Percentiles rank a stretch among this genome's conserved stretches.
These are phyloP conservation scores for Paxillus involutus DNA, from an alignment of 768 basidiomycete species.

Conservation along the genomic window DNA sequence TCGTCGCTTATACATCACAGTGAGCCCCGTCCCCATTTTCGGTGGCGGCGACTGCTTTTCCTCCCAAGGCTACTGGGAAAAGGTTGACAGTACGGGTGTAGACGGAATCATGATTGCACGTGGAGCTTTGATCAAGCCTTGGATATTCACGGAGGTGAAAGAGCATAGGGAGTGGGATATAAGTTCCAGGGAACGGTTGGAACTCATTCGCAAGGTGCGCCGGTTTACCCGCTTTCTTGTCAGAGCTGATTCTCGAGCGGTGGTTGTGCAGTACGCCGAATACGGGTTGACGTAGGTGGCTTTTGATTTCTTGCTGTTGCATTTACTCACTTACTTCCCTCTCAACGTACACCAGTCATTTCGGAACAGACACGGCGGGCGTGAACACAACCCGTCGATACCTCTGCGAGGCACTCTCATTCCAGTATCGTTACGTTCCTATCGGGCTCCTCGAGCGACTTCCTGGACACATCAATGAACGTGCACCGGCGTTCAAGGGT, in stretches of 20 bases:
- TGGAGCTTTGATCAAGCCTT: conserved; percentile 94
- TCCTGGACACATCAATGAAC: conserved; percentile 84
- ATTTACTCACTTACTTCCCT: not conserved
- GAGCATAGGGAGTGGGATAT: conserved; percentile 95
- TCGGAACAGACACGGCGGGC: conserved; percentile 85
- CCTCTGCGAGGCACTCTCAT: conserved; percentile 92
- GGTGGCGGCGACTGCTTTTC: conserved; percentile 97
- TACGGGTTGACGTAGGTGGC: conserved; percentile 71
- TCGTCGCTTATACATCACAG: conserved; percentile 34
- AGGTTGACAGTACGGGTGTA: conserved; percentile 76
- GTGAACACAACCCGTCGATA: conserved; percentile 91
- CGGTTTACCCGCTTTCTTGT: not conserved
- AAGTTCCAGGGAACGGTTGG: conserved; percentile 78
- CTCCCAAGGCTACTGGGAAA: conserved; percentile 76
- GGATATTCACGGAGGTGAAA: conserved; percentile 95
- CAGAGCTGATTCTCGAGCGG: not conserved
- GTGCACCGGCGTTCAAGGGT: conserved; percentile 84
- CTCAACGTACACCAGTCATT: conserved; percentile 52
- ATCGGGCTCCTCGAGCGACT: conserved; percentile 86
- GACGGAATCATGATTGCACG: conserved; percentile 96
- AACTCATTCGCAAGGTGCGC: conserved; percentile 70
- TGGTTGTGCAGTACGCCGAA: conserved; percentile 66
- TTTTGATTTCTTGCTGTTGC: not conserved
- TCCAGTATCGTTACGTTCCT: conserved; percentile 95
- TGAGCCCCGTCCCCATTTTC: conserved; percentile 88